phyloP scores from a whole-genome alignment of 768 basidiomycete species.

The Nidularia sp. region DNA sequence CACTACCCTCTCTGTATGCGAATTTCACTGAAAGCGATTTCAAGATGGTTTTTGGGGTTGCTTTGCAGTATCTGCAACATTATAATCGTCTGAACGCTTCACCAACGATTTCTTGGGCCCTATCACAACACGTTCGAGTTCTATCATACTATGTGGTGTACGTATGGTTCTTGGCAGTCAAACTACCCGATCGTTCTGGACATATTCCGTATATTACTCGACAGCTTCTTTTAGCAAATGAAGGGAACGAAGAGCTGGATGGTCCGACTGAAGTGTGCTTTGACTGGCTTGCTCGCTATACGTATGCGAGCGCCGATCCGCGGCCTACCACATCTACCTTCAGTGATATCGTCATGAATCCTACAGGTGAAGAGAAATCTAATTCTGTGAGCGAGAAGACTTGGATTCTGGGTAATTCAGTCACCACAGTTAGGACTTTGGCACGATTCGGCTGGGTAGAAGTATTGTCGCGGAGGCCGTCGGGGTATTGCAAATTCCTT shows the following conservation, averaged over 20 bases:
- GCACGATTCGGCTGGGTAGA: conserved; percentile 84
- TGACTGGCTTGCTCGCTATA: conserved; percentile 94
- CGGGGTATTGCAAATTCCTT: conserved; percentile 82
- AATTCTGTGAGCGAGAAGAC: conserved; percentile 59
- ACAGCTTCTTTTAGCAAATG: conserved; percentile 83
- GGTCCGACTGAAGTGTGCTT: conserved; percentile 95
- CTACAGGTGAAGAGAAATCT: conserved; percentile 22
- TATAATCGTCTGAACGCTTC: conserved; percentile 67
- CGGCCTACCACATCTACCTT: conserved; percentile 78
- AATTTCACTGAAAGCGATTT: conserved; percentile 92
- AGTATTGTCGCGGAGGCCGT: conserved; percentile 79
- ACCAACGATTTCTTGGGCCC: conserved; percentile 71
- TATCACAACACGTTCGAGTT: conserved; percentile 88
- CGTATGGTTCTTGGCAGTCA: conserved; percentile 89
- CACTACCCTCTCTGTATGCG: conserved; percentile 71
- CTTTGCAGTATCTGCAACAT: conserved; percentile 88
- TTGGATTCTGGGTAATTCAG: conserved; percentile 83
- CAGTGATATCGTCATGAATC: conserved; percentile 73
- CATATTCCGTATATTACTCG: conserved; percentile 85
- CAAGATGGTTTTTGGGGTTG: conserved; percentile 92
- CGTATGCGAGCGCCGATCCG: conserved; percentile 92
- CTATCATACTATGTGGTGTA: conserved; percentile 91
- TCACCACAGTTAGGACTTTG: conserved; percentile 78
- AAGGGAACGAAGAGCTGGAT: conserved; percentile 68
- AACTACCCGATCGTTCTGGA: conserved; percentile 72